Evolutionary conservation across 345 rosid genomes (phyloP).

Genomic region (Eucalyptus pauciflora): DNA sequence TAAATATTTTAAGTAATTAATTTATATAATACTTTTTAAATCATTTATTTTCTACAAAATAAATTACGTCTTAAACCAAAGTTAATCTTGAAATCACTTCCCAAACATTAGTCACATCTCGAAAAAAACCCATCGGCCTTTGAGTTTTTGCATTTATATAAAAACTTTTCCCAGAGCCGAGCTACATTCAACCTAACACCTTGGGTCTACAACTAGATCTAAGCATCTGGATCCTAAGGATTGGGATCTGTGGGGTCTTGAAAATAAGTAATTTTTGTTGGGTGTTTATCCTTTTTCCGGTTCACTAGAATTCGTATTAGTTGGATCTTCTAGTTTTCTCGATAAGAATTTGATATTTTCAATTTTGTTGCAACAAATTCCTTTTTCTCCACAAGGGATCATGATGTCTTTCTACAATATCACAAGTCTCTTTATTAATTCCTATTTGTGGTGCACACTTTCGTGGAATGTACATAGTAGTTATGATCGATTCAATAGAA

Average conservation of each 20-base stretch:
- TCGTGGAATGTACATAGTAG: rapidly evolving
- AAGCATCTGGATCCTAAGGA: rapidly evolving
- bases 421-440: rapidly evolving
- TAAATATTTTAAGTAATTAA: rapidly evolving
- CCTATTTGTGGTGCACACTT: not conserved
- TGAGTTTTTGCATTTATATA: no score
- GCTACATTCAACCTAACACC: rapidly evolving
- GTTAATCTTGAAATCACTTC: no score
- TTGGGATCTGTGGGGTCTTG: rapidly evolving
- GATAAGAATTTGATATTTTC: not conserved
- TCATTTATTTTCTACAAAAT: no score
- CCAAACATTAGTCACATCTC: rapidly evolving
- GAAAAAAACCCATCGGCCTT: rapidly evolving
- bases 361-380: rapidly evolving
- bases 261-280: no score
- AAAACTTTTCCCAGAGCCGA: no score
- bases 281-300: rapidly evolving
- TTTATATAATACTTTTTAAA: no score
- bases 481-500: not conserved
- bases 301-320: rapidly evolving
- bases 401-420: not conserved
- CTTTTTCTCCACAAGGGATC: not conserved
- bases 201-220: rapidly evolving
- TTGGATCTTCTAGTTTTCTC: rapidly evolving
- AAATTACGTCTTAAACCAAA: rapidly evolving